Evolutionary conservation across 2,329 filamentous ascomycete species (phyloP), one percentile per base, ranked within the genome.

Genomic region (Sarocladiaceae sp.): DNA sequence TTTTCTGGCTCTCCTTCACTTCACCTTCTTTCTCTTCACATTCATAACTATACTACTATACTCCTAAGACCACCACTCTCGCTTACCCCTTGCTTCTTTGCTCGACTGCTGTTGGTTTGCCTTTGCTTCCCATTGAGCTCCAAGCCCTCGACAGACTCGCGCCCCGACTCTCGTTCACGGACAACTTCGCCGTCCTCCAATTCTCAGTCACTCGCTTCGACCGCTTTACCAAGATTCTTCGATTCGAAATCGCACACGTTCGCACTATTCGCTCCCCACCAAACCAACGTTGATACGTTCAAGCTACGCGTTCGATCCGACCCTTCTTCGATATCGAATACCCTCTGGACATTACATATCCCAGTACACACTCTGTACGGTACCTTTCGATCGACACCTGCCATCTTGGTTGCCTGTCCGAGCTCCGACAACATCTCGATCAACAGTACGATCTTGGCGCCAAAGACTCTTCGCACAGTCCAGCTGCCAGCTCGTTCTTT

Each of bases 151-250:
- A n/a, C 23, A 29, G 37, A 12, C 37, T 41, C 20, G 37, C 37
- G 26, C 19, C n/a, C 37, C 13, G 23, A 41, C 37, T 6, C 37
- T 41, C 37, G 23, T 41, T 41, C 20, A 9, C 23, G 37, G 37
- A 39, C 23, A 18, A 18, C 20, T 41, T 24, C 37, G 13, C 29
- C 10, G 6, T 16, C 13, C 23, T 41, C 26, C 18, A 39, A 21
- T 41, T 41, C 37, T 41, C 37, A 18, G 37, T 41, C 37, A 41
- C 37, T 41, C 37, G 37, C 23, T 41, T 41, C 37, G 37, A 41
- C 37, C 21, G 21, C 19, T 15, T 15, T 16, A 6, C 10, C 34
- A 7, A 39, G 3, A 21, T 11, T 7, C 19, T 41, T 19, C 23
- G 4, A 6, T 41, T 29, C 37, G 24, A 29, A n/a, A n/a, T n/a